Conservation (phyloP, 2,329 filamentous ascomycete genomes). For the Aspergillus ibericus region DNA sequence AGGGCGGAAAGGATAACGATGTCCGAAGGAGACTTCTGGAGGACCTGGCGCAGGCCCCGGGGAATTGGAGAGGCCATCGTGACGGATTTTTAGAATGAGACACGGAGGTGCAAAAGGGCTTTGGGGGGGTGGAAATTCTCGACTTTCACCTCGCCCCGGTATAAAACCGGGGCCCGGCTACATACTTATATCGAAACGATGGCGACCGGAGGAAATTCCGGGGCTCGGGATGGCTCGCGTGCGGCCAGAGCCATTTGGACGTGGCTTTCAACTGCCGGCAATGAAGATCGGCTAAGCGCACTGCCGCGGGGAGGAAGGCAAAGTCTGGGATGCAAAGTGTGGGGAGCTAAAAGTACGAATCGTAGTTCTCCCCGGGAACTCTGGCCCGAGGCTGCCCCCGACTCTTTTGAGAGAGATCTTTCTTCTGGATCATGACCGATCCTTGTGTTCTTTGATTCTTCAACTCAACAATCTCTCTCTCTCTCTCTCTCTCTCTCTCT, state of each 20-base stretch:
- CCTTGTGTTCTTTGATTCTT: too few relatives aligned
- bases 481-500: too few relatives aligned
- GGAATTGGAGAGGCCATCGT: conserved; percentile 53
- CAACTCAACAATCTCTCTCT: too few relatives aligned
- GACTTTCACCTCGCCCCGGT: not conserved
- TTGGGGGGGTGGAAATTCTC: not conserved
- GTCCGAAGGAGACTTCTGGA: conserved; percentile 76
- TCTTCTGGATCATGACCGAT: too few relatives aligned
- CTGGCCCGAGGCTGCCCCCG: not conserved
- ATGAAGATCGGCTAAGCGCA: conserved; percentile 40
- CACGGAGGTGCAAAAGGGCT: not conserved
- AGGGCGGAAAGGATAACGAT: conserved; percentile 87
- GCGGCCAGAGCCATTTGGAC: conserved; percentile 21
- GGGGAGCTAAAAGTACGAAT: not conserved
- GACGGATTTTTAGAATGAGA: not conserved
- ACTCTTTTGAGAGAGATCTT: too few relatives aligned
- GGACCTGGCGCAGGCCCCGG: conserved; percentile 71
- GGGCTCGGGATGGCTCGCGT: conserved; percentile 27
- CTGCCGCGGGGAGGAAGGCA: conserved; percentile 29
- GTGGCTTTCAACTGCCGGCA: conserved; percentile 31
- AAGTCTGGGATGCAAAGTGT: conserved; percentile 23
- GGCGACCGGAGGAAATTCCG: conserved; percentile 43
- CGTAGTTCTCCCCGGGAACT: conserved; percentile 2
- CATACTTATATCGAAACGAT: conserved; percentile 28
- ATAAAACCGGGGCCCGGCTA: not conserved